Conservation (phyloP, 2,329 filamentous ascomycete genomes). For the Neocucurbitaria cava region DNA sequence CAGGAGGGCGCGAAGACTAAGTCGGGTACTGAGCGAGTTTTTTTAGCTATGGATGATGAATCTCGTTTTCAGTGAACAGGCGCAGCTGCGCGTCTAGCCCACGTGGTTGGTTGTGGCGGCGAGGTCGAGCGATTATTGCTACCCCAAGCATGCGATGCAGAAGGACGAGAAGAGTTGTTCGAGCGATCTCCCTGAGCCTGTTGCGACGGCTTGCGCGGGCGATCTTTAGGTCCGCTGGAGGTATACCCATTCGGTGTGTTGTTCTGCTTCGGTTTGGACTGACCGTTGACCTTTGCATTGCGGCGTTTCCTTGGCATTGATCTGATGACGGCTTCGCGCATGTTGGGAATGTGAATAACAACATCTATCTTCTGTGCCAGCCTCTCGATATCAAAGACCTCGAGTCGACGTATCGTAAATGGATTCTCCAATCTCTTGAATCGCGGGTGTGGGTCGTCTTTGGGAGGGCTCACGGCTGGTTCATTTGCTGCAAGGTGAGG, state of each 20-base stretch:
- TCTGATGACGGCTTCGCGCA: conserved; percentile 37
- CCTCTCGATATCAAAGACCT: conserved; percentile 35
- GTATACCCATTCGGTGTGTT: conserved; percentile 25
- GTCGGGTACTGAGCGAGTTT: neutral
- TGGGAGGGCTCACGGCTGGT: conserved; percentile 30
- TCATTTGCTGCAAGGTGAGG: conserved; percentile 44
- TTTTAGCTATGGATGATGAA: neutral
- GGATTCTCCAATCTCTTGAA: conserved; percentile 38
- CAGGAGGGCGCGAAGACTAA: neutral
- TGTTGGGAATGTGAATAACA: conserved; percentile 32
- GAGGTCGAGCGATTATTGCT: conserved; percentile 32
- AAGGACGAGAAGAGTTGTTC: conserved; percentile 30
- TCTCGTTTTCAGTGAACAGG: conserved; percentile 25
- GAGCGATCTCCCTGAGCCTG: conserved; percentile 36
- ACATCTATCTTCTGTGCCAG: conserved; percentile 36
- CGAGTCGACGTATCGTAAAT: conserved; percentile 35
- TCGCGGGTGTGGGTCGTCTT: conserved; percentile 27
- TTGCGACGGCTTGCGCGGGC: conserved; percentile 41
- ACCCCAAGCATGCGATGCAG: conserved; percentile 35
- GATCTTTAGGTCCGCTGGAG: conserved; percentile 29
- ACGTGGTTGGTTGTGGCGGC: conserved; percentile 24
- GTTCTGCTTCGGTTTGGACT: conserved; percentile 37
- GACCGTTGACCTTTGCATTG: conserved; percentile 18
- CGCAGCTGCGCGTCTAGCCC: conserved; percentile 35
- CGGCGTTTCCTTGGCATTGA: conserved; percentile 37